Evolutionary conservation across 306 rosid species (phyloP).

Genomic region (Neltuma alba): DNA sequence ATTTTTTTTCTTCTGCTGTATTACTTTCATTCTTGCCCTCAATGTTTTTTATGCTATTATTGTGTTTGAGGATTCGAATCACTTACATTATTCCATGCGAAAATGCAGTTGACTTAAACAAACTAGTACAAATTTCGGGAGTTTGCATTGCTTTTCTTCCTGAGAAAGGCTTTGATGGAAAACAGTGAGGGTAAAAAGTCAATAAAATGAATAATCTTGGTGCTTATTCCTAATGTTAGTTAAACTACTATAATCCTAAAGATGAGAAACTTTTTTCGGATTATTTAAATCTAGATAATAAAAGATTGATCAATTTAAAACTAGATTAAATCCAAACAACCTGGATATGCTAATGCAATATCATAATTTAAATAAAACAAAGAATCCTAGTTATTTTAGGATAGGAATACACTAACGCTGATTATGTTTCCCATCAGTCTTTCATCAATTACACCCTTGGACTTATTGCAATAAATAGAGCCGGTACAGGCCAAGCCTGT

Average conservation of each 20-base stretch:
- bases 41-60: conserved; percentile 6
- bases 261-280: background rate
- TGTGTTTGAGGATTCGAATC: conserved; percentile 1
- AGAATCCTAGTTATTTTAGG: background rate
- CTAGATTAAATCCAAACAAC: background rate
- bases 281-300: background rate
- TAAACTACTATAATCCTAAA: background rate
- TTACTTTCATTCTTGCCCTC: background rate
- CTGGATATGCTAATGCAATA: background rate
- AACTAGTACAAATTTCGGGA: background rate
- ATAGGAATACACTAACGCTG: background rate
- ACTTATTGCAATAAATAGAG: background rate
- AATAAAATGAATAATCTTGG: background rate
- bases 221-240: background rate
- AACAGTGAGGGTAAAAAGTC: background rate
- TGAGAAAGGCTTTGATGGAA: background rate
- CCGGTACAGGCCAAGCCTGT: background rate
- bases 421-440: background rate
- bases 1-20: background rate
- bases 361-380: background rate
- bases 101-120: conserved; percentile 20
- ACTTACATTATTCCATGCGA: conserved; percentile 5
- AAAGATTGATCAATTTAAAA: background rate
- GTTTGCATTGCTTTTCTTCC: background rate
- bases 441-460: conserved; percentile 8